A percentile compares a stretch with the other conserved stretches of the same genome.
Evolutionary conservation across 108 stramenopile genomes (phyloP).

Genomic region (Nannochloropsis granulata): DNA sequence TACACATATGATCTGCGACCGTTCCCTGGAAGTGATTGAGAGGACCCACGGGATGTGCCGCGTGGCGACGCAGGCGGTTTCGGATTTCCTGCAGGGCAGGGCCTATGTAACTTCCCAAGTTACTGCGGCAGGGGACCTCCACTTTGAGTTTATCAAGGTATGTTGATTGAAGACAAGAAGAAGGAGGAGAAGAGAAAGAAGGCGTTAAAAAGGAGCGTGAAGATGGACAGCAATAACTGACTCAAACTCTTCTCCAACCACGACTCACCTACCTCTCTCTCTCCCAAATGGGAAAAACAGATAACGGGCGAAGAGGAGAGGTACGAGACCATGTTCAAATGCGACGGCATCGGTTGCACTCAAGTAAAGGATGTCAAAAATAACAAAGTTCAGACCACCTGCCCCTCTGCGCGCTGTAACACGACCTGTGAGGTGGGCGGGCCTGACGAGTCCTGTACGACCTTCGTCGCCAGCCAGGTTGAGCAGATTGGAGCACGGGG

Average conservation of each 20-base stretch:
- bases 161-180: neutral
- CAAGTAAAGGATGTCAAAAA: neutral
- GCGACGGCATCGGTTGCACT: neutral
- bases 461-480: neutral
- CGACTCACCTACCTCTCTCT: neutral
- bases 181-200: too few relatives aligned
- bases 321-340: neutral
- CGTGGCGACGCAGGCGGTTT: neutral
- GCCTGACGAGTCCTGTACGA: neutral
- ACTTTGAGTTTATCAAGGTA: neutral
- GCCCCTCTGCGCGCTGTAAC: neutral
- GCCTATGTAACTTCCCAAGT: neutral
- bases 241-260: too few relatives aligned
- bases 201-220: too few relatives aligned
- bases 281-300: neutral
- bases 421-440: neutral
- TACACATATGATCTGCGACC: neutral
- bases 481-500: neutral
- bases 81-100: neutral
- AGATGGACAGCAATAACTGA: too few relatives aligned
- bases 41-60: neutral
- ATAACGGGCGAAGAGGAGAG: neutral
- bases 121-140: neutral
- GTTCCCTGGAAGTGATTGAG: neutral
- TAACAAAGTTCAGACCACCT: neutral